phyloP scores from a whole-genome alignment of 2,329 filamentous ascomycete species.

The Nemania sp. region DNA sequence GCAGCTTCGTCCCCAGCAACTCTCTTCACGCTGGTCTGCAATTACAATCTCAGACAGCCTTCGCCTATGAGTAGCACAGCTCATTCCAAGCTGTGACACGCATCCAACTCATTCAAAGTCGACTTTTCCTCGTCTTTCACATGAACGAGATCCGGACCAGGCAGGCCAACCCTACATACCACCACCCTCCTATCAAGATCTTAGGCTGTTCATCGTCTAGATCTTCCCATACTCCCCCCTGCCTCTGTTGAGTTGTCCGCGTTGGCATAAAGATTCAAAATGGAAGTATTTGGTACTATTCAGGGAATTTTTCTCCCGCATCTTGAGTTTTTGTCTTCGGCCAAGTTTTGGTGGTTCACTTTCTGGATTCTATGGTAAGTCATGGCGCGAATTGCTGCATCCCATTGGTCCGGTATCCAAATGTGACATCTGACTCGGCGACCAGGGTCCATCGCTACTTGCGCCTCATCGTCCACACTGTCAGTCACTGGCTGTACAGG shows the following conservation, averaged over 20 bases:
- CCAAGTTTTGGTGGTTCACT: constrained; percentile 50
- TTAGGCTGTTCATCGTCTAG: background rate
- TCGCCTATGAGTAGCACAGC: no score
- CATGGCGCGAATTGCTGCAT: background rate
- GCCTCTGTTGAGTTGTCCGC: no score
- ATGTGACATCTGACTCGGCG: constrained; percentile 29
- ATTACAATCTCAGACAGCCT: no score
- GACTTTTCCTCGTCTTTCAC: no score
- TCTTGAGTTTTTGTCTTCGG: constrained; percentile 46
- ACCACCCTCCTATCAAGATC: background rate
- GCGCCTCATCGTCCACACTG: constrained; percentile 80
- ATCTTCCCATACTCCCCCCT: background rate
- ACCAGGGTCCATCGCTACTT: constrained; percentile 83
- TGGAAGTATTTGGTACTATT: constrained; percentile 27
- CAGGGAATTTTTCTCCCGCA: constrained; percentile 29
- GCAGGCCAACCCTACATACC: no score
- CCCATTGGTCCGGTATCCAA: constrained; percentile 30
- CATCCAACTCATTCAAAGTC: no score
- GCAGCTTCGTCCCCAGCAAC: no score
- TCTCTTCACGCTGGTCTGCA: no score
- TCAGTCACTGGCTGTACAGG: constrained; percentile 85
- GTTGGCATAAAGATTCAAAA: constrained; percentile 13
- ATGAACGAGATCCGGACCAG: no score
- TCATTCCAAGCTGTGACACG: no score
- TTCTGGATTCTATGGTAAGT: background rate